phyloP scores from a whole-genome alignment of 129 eudicot species.

The Ambrosia artemisiifolia region DNA sequence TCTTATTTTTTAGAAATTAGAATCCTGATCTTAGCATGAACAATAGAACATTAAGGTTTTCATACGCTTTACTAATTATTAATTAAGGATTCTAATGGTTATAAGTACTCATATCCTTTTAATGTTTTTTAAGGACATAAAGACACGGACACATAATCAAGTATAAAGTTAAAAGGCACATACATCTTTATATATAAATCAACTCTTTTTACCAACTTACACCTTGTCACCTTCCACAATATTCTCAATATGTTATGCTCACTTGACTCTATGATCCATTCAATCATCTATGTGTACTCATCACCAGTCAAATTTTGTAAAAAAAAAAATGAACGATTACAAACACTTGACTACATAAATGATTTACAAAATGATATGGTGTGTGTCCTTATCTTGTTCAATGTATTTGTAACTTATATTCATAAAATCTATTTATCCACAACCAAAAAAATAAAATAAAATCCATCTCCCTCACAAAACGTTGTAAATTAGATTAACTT shows the following conservation, averaged over 20 bases:
- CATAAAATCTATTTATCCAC: background rate
- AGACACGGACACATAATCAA: background rate
- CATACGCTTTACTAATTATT: too few relatives aligned
- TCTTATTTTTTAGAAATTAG: too few relatives aligned
- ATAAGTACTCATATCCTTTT: background rate
- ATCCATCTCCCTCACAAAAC: background rate
- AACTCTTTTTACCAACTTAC: background rate
- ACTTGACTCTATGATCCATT: background rate
- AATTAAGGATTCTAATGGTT: too few relatives aligned
- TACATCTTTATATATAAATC: background rate
- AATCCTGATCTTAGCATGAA: too few relatives aligned
- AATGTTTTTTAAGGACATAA: background rate
- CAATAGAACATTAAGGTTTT: too few relatives aligned
- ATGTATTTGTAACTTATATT: constrained; percentile 1
- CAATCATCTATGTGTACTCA: background rate
- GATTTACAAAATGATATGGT: background rate
- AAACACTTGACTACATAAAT: background rate
- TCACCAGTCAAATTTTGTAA: background rate
- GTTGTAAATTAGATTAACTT: background rate
- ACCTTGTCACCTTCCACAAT: background rate
- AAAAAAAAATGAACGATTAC: background rate
- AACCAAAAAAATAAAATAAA: background rate
- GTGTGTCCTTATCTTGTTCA: background rate
- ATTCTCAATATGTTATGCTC: background rate
- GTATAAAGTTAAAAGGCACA: too few relatives aligned